These are phyloP conservation scores for Talaromyces adpressus DNA, from an alignment of 495 filamentous ascomycete genomes.

Conservation along the genomic window DNA sequence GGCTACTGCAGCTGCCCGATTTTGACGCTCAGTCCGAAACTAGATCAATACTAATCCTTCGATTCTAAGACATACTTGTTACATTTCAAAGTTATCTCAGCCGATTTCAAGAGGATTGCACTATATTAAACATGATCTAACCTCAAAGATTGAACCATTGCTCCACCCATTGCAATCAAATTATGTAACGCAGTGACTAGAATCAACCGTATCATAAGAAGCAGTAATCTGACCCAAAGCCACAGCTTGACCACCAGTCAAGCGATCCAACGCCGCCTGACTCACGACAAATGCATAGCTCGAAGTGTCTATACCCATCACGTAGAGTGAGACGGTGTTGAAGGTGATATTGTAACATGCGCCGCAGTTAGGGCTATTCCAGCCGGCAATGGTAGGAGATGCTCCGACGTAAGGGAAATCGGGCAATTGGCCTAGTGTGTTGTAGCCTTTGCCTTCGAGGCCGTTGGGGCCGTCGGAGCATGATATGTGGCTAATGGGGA, in stretches of 20 bases:
- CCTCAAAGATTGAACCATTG: background rate
- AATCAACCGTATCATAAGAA: constrained; percentile 20
- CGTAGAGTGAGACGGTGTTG: constrained; percentile 50
- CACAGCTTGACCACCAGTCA: constrained; percentile 52
- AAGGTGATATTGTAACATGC: constrained; percentile 62
- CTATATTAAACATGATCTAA: background rate
- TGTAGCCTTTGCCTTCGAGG: constrained; percentile 61
- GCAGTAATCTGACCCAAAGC: constrained; percentile 51
- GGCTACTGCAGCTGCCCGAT: too few relatives aligned
- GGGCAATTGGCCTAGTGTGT: constrained; percentile 51
- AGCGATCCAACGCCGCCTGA: constrained; percentile 53
- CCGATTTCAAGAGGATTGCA: background rate
- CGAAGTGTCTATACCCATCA: constrained; percentile 62
- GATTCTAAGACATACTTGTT: too few relatives aligned
- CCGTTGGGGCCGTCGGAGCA: constrained; percentile 50
- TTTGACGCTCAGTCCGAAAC: too few relatives aligned
- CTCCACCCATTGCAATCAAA: background rate
- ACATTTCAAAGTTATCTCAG: background rate
- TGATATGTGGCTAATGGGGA: constrained; percentile 56
- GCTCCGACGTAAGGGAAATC: constrained; percentile 58
- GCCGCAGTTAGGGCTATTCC: constrained; percentile 57
- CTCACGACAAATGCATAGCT: constrained; percentile 57
- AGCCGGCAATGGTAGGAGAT: constrained; percentile 48
- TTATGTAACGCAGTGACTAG: constrained; percentile 1
- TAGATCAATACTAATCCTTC: too few relatives aligned